Base-by-base conservation (phyloP, 2,329 filamentous ascomycete species). In the Cladosporium colombiae region DNA sequence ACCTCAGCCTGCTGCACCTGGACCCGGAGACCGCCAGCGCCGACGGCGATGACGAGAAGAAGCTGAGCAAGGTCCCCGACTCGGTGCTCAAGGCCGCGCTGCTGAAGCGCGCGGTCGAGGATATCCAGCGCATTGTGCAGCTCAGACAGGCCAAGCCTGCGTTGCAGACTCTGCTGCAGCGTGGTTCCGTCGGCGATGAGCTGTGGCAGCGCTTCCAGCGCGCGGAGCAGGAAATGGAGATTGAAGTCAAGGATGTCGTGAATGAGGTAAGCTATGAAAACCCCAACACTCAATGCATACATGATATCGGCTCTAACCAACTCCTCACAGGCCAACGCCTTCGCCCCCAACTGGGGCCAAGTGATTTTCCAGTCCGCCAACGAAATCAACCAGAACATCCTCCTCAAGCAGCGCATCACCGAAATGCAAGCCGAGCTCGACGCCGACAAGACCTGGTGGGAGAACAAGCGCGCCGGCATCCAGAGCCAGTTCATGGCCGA, bases 141-240 rank as follows among this genome's bases (percentile, higher is more conserved):
- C 87, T 99, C 75, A 88, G 94, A 75, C 90, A 87, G 65, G 90
- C 92, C 72, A 99, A 98, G 83, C 91, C 91, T 73, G 92, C 95
- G 8, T 88, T 96, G 75, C 89, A 90, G 75, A 86, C 89, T 27
- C 82, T 99, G 70, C 80, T 98, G 72, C 92, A 96, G 80, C 86
- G 92, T 69, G 95, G 95, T 58, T 96, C 92, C 74, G 93, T 99
- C 1, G 94, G 95, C 16, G 95, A 99, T 77, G 95, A 99, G 78
- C 80, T 99, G 71, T 97, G 93, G 91, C 92, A 97, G 82, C 86
- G 94, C 46, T 97, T 98, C 79, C 81, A 89, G 79, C 86, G 92
- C 60, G 95, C 94, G 0, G 95, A 99, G 85, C 93, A 96, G 82
- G 95, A 99, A 81, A 96, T 98, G 84, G 93, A 99, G 81, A 92